Base-by-base conservation (phyloP, 805 yeast species). In the Candida maltosa region DNA sequence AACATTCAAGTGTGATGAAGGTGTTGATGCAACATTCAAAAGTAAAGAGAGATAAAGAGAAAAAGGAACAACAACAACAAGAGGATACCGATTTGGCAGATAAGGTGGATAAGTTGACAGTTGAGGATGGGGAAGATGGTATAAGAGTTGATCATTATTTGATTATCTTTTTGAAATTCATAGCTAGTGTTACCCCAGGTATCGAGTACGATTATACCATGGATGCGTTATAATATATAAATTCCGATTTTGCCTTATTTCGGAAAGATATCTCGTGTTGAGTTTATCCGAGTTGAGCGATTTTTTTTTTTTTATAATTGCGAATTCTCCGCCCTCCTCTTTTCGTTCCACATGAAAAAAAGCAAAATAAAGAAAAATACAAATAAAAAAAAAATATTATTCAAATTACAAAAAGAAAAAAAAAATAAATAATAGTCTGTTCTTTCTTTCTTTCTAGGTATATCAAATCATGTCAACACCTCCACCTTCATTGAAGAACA, bases 181-280 rank as follows among this genome's bases (percentile, higher is more conserved):
- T 93, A 31, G 85, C 97, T 6, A 87, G 97, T 64, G 97, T 93
- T 6, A 89, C 96, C 1, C 98, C 98, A 0, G 96, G 97, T 12
- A 89, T 93, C 38, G 96, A 91, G 62, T 94, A 91, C 59, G 98
- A 93, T 51, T 88, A 88, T 56, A 93, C 98, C n/a, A 93, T 91
- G 97, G 89, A 88, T 57, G 97, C 95, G 1, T 76, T 84, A 52
- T 83, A 52, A 37, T 11, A 22, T 16, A 22, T 31, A 20, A 32
- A 21, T 21, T 8, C n/a, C n/a, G n/a, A n/a, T 21, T 11, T 11
- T 11, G 10, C 24, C 24, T 21, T 21, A 21, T 21, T 21, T 21
- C 11, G 11, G 24, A 21, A 21, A 21, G 24, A 9, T 11, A 21
- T 21, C 10, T 21, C 26, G 9, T 24, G 15, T n/a, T 24, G 11